phyloP scores from a whole-genome alignment of 768 basidiomycete species.

The Amanita muscaria region DNA sequence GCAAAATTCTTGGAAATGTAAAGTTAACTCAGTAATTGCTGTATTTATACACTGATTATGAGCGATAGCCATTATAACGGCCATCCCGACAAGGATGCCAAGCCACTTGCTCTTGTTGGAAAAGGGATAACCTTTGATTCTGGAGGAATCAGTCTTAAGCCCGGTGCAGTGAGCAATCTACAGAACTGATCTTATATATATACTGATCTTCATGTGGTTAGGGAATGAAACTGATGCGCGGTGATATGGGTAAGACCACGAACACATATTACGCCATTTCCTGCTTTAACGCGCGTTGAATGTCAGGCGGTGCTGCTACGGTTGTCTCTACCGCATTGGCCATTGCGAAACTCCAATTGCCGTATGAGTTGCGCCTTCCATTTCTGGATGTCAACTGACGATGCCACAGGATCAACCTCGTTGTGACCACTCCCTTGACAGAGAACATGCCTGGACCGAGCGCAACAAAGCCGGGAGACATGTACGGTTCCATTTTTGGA shows the following conservation, averaged over 20 bases:
- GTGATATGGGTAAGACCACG: slow-evolving; percentile 64
- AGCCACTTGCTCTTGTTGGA: slow-evolving; percentile 70
- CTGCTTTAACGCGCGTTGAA: background rate
- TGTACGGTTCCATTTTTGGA: slow-evolving; percentile 35
- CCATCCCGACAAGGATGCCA: slow-evolving; percentile 41
- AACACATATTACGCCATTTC: background rate
- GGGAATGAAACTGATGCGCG: slow-evolving; percentile 82
- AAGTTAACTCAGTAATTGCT: too few species aligned
- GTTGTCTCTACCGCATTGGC: slow-evolving; percentile 67
- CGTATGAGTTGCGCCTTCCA: slow-evolving; percentile 35
- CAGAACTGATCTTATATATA: background rate
- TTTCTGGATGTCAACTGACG: background rate
- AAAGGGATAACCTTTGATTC: slow-evolving; percentile 90
- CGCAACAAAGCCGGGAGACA: slow-evolving; percentile 78
- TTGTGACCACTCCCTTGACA: slow-evolving; percentile 63
- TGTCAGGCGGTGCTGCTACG: slow-evolving; percentile 65
- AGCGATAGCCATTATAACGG: slow-evolving; percentile 71
- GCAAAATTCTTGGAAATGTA: slow-evolving; percentile 85
- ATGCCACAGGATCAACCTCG: slow-evolving; percentile 55
- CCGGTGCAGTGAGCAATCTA: slow-evolving; percentile 41
- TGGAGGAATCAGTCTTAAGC: slow-evolving; percentile 83
- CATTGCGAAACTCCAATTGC: slow-evolving; percentile 74
- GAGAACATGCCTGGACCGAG: slow-evolving; percentile 80
- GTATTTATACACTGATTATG: background rate
- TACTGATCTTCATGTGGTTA: slow-evolving; percentile 16